These are phyloP conservation scores for Acanthamoeba pearcei DNA, from an alignment of 208 protist genomes.

Conservation along the genomic window DNA sequence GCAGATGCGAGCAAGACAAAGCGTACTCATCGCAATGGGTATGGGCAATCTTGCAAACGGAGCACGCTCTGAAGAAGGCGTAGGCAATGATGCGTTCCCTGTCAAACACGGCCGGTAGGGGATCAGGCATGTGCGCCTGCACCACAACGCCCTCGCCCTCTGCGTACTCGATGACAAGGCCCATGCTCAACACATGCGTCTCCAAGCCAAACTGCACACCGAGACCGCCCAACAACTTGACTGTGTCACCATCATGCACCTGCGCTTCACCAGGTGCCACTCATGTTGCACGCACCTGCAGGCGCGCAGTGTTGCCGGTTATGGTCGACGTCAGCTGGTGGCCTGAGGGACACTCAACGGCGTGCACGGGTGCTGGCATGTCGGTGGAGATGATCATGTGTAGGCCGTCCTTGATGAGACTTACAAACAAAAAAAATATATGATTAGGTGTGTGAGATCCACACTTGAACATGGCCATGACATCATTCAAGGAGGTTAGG, in stretches of 20 bases:
- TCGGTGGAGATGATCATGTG: constrained; percentile 17
- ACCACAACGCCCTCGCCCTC: background rate
- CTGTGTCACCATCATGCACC: background rate
- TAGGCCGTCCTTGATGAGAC: constrained; percentile 41
- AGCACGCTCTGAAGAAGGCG: too few species aligned
- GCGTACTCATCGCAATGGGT: too few species aligned
- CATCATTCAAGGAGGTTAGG: too few species aligned
- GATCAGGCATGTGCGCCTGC: constrained; percentile 76
- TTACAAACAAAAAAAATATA: too few species aligned
- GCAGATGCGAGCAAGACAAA: too few species aligned
- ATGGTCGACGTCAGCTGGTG: constrained; percentile 6
- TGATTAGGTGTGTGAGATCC: too few species aligned
- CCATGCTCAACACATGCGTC: background rate
- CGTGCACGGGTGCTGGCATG: constrained; percentile 2
- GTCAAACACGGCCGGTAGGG: constrained; percentile 75
- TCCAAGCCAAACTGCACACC: background rate
- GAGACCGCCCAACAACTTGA: too few species aligned
- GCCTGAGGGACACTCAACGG: constrained; percentile 14
- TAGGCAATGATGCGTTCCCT: constrained; percentile 76
- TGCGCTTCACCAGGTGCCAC: background rate
- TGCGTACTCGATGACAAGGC: background rate
- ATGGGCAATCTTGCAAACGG: too few species aligned
- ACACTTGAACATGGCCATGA: too few species aligned
- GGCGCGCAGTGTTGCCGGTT: background rate
- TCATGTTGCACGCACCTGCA: background rate